Evolutionary conservation across 2,329 filamentous ascomycete genomes (phyloP).

Genomic region (Sclerotinia sclerotiorum): DNA sequence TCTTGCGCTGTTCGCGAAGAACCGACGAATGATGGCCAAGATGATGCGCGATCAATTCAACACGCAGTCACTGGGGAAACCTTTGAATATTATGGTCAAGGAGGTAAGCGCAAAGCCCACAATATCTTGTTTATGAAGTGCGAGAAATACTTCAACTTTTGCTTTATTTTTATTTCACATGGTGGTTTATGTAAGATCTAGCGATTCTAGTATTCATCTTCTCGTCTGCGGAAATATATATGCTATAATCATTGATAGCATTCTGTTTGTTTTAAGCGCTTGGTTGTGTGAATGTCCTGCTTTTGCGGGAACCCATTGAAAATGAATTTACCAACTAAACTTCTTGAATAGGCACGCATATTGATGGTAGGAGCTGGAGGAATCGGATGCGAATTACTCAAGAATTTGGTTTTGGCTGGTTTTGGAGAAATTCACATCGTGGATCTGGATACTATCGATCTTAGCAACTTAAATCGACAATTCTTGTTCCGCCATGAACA

Average conservation of each 20-base stretch:
- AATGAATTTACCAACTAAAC: conserved; percentile 40
- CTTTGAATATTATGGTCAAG: conserved; percentile 65
- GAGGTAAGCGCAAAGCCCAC: conserved; percentile 51
- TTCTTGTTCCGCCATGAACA: conserved; percentile 96
- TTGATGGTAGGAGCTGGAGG: conserved; percentile 95
- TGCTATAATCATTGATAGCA: background rate
- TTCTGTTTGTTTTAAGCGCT: background rate
- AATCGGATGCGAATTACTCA: conserved; percentile 95
- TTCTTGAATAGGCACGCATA: conserved; percentile 66
- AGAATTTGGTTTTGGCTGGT: conserved; percentile 89
- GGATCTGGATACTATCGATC: conserved; percentile 96
- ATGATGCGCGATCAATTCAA: conserved; percentile 55
- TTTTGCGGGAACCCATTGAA: conserved; percentile 4
- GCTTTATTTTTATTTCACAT: background rate
- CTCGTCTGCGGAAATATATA: background rate
- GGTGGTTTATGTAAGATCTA: background rate
- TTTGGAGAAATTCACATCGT: conserved; percentile 94
- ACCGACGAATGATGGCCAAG: conserved; percentile 22
- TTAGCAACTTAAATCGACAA: conserved; percentile 96
- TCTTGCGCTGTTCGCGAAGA: conserved; percentile 20
- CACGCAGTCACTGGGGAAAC: conserved; percentile 64
- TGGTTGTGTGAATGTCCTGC: conserved; percentile 18
- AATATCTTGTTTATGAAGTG: background rate
- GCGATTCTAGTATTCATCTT: too few relatives aligned
- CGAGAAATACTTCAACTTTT: background rate